phyloP scores from a whole-genome alignment of 2,329 filamentous ascomycete species.

The Fonsecaea nubica region DNA sequence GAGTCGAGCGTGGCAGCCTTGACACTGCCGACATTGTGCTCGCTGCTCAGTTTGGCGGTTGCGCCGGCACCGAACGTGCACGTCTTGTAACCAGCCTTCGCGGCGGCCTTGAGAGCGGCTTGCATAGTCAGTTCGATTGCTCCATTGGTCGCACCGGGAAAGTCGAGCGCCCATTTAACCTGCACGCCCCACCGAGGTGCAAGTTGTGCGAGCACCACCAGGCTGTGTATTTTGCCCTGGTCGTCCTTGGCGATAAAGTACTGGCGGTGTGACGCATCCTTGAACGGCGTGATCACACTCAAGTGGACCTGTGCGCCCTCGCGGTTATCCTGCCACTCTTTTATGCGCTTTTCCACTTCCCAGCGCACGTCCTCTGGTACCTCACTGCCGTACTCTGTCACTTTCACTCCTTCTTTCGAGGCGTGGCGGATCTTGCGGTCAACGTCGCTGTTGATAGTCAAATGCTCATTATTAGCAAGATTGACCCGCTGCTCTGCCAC shows the following conservation, averaged over 20 bases:
- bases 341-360: constrained; percentile 69
- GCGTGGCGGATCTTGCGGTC: constrained; percentile 74
- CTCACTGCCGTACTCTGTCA: constrained; percentile 68
- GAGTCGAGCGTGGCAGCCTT: constrained; percentile 68
- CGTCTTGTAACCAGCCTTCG: constrained; percentile 59
- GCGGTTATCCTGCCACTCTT: constrained; percentile 74
- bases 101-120: constrained; percentile 63
- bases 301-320: constrained; percentile 82
- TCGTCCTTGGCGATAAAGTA: constrained; percentile 75
- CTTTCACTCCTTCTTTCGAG: constrained; percentile 76
- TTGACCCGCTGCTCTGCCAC: constrained; percentile 80
- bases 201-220: constrained; percentile 77
- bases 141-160: constrained; percentile 76
- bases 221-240: constrained; percentile 69
- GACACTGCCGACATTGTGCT: constrained; percentile 70
- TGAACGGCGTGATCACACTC: constrained; percentile 80
- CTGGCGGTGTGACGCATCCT: constrained; percentile 74
- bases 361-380: constrained; percentile 66
- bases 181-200: constrained; percentile 79
- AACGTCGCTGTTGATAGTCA: constrained; percentile 59
- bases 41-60: constrained; percentile 69
- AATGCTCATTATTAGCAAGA: constrained; percentile 63
- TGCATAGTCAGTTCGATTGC: constrained; percentile 77
- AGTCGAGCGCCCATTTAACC: constrained; percentile 84
- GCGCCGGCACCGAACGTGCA: constrained; percentile 83